Base-by-base conservation (phyloP, 306 rosid genomes). In the Sechiopsis laciniata region DNA sequence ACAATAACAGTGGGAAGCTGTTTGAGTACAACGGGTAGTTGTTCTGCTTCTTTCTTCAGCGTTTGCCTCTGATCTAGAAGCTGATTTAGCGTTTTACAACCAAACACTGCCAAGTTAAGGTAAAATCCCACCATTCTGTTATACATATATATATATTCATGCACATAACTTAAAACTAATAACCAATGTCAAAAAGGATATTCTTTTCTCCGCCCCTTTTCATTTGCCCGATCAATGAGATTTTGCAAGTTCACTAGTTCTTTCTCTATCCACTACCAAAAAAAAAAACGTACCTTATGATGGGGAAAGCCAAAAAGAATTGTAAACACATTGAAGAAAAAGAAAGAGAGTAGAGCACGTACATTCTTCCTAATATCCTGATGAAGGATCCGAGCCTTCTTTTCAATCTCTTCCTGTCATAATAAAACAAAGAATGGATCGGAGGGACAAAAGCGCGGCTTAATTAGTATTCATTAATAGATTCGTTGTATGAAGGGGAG, bases 321-420 rank as follows among this genome's bases (percentile, higher is more conserved):
- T 3, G 14, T 14, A 22, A 70, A 51, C 24, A 69, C 4, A 21
- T 2, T 6, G 6, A 42, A 58, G 58, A 50, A 0, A 55, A 29
- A 3, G 20, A 56, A 63, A 10, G 16, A 19, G 17, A 66, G 32
- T 5, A 72, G 35, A 69, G 56, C 60, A 59, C 85, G 7, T 85
- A 87, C 98, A 65, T 87, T 86, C 86, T 85, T 88, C 64, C 79
- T 85, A 63, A 88, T 85, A 76, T 87, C 93, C 70, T 79, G 83
- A 6, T 78, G 93, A 69, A 92, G 83, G 78, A 26, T 56, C 29
- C 10, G 58, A 10, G 90, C 96, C 89, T 87, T 92, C 82, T 84
- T 77, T 77, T 90, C 78, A 55, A 92, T 78, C 88, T 84, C 93
- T 50, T 61, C 87, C 96, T 92, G 81, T 71, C 74, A 45, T 57